These are phyloP conservation scores for Aegilops longissima DNA, from an alignment of 176 grass and related monocot species.

Conservation along the genomic window DNA sequence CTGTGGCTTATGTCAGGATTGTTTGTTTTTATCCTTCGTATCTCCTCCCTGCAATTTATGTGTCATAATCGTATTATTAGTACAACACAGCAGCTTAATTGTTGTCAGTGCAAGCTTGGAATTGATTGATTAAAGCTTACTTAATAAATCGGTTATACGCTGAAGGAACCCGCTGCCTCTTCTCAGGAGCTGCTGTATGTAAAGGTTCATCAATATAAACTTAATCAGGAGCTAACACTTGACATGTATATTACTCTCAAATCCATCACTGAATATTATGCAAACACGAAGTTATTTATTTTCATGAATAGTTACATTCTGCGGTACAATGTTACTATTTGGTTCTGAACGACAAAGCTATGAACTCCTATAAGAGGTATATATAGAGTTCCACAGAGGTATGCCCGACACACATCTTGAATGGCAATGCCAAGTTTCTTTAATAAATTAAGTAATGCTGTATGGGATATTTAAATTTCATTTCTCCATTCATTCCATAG, in stretches of 20 bases:
- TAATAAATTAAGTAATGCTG: not conserved
- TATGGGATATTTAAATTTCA: not conserved
- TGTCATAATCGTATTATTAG: not conserved
- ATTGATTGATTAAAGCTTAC: slow-evolving; percentile 39
- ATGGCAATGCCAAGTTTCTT: not conserved
- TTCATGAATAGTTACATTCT: no score
- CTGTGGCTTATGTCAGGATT: slow-evolving; percentile 77
- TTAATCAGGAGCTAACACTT: not conserved
- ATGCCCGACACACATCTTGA: no score
- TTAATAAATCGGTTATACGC: slow-evolving; percentile 88
- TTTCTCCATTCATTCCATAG: not conserved
- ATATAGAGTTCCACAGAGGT: not conserved
- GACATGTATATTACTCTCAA: not conserved
- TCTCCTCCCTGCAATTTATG: slow-evolving; percentile 60
- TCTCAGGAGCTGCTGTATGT: slow-evolving; percentile 45
- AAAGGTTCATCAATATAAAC: not conserved
- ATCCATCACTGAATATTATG: not conserved
- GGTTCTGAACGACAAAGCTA: not conserved
- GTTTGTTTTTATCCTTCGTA: slow-evolving; percentile 66
- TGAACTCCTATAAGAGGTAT: not conserved
- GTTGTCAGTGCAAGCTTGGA: not conserved
- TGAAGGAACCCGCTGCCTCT: slow-evolving; percentile 72
- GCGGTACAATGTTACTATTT: not conserved
- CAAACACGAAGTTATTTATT: not conserved
- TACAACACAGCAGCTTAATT: not conserved